Conservation (phyloP, 2,329 filamentous ascomycete species). For the Fusarium continuum region DNA sequence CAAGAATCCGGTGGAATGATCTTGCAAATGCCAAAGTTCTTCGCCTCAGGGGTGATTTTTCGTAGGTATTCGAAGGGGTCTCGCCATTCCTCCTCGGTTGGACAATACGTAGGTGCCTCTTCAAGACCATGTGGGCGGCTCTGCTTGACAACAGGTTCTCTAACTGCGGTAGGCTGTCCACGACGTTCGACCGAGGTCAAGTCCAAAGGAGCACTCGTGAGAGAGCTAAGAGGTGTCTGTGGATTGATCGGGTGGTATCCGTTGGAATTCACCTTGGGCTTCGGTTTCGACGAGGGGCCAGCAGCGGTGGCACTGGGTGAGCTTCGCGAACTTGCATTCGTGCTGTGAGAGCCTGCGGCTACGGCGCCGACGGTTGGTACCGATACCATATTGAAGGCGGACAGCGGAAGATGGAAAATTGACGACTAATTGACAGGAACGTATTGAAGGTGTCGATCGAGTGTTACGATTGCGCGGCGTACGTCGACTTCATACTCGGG, state of each 20-base stretch:
- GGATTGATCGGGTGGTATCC: slow-evolving; percentile 62
- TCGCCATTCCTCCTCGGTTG: slow-evolving; percentile 92
- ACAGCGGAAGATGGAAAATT: slow-evolving; percentile 4
- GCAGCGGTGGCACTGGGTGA: slow-evolving; percentile 58
- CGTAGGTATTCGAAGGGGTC: slow-evolving; percentile 94
- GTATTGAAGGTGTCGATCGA: slow-evolving; percentile 29
- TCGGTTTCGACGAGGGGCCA: slow-evolving; percentile 56
- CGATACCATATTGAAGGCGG: slow-evolving; percentile 51
- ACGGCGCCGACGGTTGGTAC: slow-evolving; percentile 51
- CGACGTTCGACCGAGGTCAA: slow-evolving; percentile 90
- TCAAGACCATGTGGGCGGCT: slow-evolving; percentile 83
- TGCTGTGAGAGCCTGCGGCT: slow-evolving; percentile 51
- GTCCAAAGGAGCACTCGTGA: slow-evolving; percentile 74
- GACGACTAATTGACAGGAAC: slow-evolving; percentile 12
- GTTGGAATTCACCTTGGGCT: slow-evolving; percentile 63
- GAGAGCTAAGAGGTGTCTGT: slow-evolving; percentile 62
- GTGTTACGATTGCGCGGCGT: slow-evolving; percentile 32
- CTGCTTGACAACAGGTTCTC: slow-evolving; percentile 80
- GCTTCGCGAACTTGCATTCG: slow-evolving; percentile 61
- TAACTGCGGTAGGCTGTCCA: slow-evolving; percentile 79
- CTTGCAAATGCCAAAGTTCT: slow-evolving; percentile 91
- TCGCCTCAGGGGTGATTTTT: slow-evolving; percentile 88
- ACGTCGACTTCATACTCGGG: slow-evolving; percentile 41
- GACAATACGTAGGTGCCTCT: slow-evolving; percentile 90
- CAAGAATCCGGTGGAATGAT: slow-evolving; percentile 93